Percentiles rank a stretch among this genome's conserved stretches.
Evolutionary conservation across 371 early-diverging fungal species (phyloP).

Genomic region (Mortierella sp.): DNA sequence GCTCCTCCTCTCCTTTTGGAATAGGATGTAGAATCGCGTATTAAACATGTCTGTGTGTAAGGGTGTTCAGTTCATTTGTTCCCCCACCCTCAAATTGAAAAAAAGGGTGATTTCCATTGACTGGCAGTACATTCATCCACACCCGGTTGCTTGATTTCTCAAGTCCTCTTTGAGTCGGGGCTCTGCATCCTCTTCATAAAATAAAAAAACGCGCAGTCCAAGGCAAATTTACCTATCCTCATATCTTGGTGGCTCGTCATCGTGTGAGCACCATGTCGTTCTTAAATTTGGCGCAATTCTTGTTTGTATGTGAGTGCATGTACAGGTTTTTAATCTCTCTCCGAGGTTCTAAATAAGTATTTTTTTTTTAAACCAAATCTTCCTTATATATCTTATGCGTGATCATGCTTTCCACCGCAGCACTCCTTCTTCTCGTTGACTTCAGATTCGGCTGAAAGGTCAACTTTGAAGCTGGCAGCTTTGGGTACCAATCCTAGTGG

Average conservation of each 20-base stretch:
- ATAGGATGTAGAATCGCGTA: no score
- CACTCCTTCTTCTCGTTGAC: constrained; percentile 42
- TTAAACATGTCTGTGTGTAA: no score
- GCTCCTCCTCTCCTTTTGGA: no score
- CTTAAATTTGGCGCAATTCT: not conserved
- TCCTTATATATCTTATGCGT: constrained; percentile 24
- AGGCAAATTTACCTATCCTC: not conserved
- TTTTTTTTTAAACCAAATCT: not conserved
- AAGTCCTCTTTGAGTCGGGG: not conserved
- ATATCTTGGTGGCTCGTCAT: not conserved
- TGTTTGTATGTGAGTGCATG: not conserved
- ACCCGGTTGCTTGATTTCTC: no score
- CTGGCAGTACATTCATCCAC: no score
- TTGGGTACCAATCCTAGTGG: constrained; percentile 74
- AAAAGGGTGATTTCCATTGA: no score
- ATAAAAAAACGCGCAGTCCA: not conserved
- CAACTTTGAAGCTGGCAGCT: constrained; percentile 71
- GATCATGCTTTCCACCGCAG: constrained; percentile 45
- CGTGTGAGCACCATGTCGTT: no score
- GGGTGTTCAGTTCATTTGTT: no score
- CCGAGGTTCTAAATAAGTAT: no score
- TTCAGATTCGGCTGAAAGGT: constrained; percentile 37
- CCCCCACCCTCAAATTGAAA: no score
- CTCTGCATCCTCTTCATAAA: not conserved
- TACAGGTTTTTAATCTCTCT: not conserved